phyloP scores from a whole-genome alignment of 768 basidiomycete genomes.

The Panaeolus cyanescens region DNA sequence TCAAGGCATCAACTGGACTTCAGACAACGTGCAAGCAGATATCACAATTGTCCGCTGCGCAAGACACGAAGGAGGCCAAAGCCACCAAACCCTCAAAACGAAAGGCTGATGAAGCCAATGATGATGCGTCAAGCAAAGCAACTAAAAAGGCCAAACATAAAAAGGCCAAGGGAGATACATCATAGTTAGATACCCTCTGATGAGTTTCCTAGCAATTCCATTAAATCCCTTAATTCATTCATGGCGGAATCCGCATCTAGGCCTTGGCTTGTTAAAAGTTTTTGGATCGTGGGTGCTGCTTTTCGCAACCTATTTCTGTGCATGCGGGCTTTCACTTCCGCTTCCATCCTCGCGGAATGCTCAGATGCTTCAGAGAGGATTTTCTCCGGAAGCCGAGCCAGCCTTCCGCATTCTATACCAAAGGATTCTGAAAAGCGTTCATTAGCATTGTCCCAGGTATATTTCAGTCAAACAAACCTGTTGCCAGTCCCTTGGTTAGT shows the following conservation, averaged over 20 bases:
- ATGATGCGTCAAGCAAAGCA: slow-evolving; percentile 7
- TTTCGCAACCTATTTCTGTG: slow-evolving; percentile 40
- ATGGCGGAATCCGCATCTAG: slow-evolving; percentile 19
- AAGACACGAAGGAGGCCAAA: slow-evolving; percentile 12
- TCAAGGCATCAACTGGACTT: slow-evolving; percentile 64
- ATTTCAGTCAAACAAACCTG: slow-evolving; percentile 33
- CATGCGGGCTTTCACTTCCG: slow-evolving; percentile 49
- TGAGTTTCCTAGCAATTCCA: slow-evolving; percentile 21
- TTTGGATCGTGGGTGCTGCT: slow-evolving; percentile 26
- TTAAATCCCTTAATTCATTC: slow-evolving; percentile 26
- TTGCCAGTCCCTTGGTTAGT: slow-evolving; percentile 70
- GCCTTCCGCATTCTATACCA: slow-evolving; percentile 88
- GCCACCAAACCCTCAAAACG: slow-evolving; percentile 25
- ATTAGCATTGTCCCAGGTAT: neutral
- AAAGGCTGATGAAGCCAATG: slow-evolving; percentile 32
- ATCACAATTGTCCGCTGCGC: slow-evolving; percentile 21
- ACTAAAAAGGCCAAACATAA: slow-evolving; percentile 33
- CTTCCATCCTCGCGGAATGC: slow-evolving; percentile 57
- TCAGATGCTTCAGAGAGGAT: slow-evolving; percentile 64
- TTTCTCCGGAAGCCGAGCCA: slow-evolving; percentile 78
- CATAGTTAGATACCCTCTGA: slow-evolving; percentile 14
- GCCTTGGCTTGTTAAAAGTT: slow-evolving; percentile 19
- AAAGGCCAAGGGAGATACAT: slow-evolving; percentile 44
- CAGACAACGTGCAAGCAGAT: slow-evolving; percentile 69
- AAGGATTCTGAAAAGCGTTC: slow-evolving; percentile 60